Evolutionary conservation across 2,329 filamentous ascomycete genomes (phyloP), one percentile per base, ranked within the genome.

Genomic region (Orbilia brochopaga): DNA sequence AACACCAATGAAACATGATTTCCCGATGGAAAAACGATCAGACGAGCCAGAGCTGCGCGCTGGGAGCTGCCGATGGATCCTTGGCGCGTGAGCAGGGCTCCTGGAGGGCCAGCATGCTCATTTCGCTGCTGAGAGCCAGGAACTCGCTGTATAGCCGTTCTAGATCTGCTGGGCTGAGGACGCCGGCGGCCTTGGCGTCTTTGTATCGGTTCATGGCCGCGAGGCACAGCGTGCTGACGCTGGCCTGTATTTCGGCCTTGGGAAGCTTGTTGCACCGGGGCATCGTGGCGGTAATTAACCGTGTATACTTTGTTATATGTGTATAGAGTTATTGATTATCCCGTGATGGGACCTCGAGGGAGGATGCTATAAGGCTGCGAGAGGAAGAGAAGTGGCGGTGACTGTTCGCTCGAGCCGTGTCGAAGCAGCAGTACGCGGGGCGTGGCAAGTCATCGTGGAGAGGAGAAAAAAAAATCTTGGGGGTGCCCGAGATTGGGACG

Each of bases 191-290:
- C 42, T 70, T 70, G 54, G 66, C 66, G 54, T 24, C 30, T 24
- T 70, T 70, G 59, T 70, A 70, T 21, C 60, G 59, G 42, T 56
- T 70, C 23, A 70, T 56, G 50, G 66, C 66, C 2, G 63, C 59
- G 11, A 70, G 66, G 66, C 66, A 70, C 48, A 70, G 66, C 59
- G 66, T 64, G 66, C 66, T 56, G 32, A 70, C 66, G 59, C 66
- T 70, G 50, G 66, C 66, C 66, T 70, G 66, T 5, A 70, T 70
- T 52, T 70, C 66, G 30, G 66, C 40, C 10, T 50, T 55, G 19
- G 66, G 66, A 17, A 64, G 54, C 50, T 70, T 70, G 32, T 70
- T 63, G 55, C 66, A 70, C 53, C 66, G 66, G 8, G 66, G 66
- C 66, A 70, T 70, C 17, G 17, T 56, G 50, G 46, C 27, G 7